Conservation (phyloP, 1,139 yeast species). For the Yamadazyma sp. region DNA sequence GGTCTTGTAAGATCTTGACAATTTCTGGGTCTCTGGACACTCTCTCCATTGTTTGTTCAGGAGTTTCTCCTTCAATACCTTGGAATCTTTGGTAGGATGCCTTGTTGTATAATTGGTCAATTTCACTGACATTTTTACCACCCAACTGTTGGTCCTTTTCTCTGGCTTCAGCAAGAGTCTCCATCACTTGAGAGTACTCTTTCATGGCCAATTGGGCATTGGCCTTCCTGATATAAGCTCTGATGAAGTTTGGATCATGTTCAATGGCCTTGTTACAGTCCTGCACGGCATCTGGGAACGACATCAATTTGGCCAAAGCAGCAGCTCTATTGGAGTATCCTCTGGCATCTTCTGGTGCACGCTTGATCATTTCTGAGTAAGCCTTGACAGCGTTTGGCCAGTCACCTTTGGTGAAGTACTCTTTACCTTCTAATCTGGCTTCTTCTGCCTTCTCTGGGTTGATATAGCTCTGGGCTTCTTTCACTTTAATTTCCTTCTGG, state of each 20-base stretch:
- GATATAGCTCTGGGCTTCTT: constrained; percentile 75
- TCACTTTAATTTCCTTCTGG: constrained; percentile 79
- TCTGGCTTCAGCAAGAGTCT: constrained; percentile 79
- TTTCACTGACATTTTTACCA: constrained; percentile 67
- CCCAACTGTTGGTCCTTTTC: constrained; percentile 64
- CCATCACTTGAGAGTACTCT: constrained; percentile 80
- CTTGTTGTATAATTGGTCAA: constrained; percentile 77
- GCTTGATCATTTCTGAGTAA: constrained; percentile 91
- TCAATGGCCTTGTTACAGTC: constrained; percentile 91
- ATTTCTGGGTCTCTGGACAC: constrained; percentile 93
- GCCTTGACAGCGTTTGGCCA: constrained; percentile 97
- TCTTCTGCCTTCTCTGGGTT: constrained; percentile 93
- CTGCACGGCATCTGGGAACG: constrained; percentile 93
- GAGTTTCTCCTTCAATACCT: constrained; percentile 84
- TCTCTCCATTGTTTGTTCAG: constrained; percentile 92
- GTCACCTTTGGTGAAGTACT: constrained; percentile 82
- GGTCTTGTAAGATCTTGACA: constrained; percentile 86
- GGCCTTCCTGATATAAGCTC: constrained; percentile 97
- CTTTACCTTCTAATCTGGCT: constrained; percentile 92
- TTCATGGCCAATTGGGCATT: constrained; percentile 90
- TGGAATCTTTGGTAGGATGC: constrained; percentile 80
- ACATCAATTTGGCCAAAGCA: constrained; percentile 87
- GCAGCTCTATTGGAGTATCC: constrained; percentile 99
- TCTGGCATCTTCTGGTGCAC: constrained; percentile 95
- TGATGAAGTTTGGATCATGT: constrained; percentile 82